Evolutionary conservation across 352 stramenopile species (phyloP).

Genomic region (Heterotrichella gracilis): DNA sequence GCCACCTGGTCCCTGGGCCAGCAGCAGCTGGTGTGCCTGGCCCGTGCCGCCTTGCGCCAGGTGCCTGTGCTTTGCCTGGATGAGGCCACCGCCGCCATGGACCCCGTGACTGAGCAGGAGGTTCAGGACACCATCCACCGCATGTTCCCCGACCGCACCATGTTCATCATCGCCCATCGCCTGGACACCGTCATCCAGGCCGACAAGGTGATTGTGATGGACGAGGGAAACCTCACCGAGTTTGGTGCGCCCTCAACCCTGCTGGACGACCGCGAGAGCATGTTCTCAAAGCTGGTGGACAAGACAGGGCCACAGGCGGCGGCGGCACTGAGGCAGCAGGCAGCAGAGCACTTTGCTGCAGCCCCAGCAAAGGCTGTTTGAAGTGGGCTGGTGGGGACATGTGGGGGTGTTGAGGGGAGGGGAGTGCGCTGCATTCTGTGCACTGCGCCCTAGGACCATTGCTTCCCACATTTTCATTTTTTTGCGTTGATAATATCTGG

Average conservation of each 20-base stretch:
- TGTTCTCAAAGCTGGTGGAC: conserved; percentile 13
- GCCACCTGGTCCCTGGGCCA: conserved; percentile 43
- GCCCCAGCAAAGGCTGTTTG: too few species aligned
- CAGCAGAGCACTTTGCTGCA: too few species aligned
- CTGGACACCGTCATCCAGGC: conserved; percentile 36
- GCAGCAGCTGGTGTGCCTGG: conserved; percentile 44
- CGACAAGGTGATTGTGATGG: conserved; percentile 40
- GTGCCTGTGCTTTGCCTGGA: conserved; percentile 39
- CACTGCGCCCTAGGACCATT: too few species aligned
- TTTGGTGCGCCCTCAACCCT: conserved; percentile 25
- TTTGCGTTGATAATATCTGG: too few species aligned
- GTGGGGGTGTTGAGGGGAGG: too few species aligned
- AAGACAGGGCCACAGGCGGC: conserved; percentile 12
- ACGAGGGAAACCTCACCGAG: conserved; percentile 32
- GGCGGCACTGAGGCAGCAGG: too few species aligned
- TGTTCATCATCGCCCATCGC: conserved; percentile 38
- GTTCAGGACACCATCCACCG: conserved; percentile 44
- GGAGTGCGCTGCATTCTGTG: too few species aligned
- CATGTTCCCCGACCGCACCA: conserved; percentile 25
- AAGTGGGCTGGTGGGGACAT: too few species aligned
- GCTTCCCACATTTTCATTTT: too few species aligned
- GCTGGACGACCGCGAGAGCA: background rate
- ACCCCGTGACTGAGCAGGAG: conserved; percentile 37
- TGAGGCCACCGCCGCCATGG: conserved; percentile 44
- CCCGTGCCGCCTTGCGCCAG: conserved; percentile 32